Percentiles rank a stretch among this genome's conserved stretches.
Evolutionary conservation across 2,329 filamentous ascomycete species (phyloP).

Genomic region (Amesomyces nigricolor): DNA sequence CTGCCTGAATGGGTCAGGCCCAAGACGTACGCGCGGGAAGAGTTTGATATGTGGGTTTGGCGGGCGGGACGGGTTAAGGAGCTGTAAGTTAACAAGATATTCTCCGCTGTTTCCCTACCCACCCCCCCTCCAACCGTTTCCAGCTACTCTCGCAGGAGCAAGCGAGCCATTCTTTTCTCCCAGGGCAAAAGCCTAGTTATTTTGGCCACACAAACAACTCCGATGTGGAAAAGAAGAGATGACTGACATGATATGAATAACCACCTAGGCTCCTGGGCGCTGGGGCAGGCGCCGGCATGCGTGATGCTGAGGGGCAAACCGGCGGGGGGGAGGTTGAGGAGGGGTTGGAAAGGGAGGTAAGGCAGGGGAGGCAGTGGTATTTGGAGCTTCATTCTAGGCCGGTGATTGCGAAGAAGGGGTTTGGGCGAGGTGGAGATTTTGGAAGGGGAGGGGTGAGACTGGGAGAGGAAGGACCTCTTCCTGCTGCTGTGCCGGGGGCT

Average conservation of each 20-base stretch:
- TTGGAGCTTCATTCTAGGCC: background rate
- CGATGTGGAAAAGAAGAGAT: too few relatives aligned
- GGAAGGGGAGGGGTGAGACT: background rate
- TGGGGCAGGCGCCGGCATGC: background rate
- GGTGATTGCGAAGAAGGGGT: background rate
- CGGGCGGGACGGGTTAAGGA: background rate
- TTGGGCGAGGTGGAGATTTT: background rate
- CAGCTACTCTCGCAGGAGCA: too few relatives aligned
- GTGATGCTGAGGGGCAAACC: background rate
- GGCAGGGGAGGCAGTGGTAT: background rate
- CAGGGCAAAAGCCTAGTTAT: too few relatives aligned
- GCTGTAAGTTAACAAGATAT: background rate
- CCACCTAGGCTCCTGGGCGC: background rate
- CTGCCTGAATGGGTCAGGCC: background rate
- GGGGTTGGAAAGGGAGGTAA: background rate
- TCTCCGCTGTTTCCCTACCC: too few relatives aligned
- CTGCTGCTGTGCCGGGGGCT: background rate
- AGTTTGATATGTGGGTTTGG: background rate
- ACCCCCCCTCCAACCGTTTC: too few relatives aligned
- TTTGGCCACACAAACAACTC: too few relatives aligned
- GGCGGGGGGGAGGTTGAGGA: background rate
- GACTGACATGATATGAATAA: too few relatives aligned
- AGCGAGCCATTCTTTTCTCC: too few relatives aligned
- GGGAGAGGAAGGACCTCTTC: too few relatives aligned
- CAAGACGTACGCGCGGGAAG: background rate